Conservation (phyloP, 148 eudicot species). For the Pharnaceum exiguum region DNA sequence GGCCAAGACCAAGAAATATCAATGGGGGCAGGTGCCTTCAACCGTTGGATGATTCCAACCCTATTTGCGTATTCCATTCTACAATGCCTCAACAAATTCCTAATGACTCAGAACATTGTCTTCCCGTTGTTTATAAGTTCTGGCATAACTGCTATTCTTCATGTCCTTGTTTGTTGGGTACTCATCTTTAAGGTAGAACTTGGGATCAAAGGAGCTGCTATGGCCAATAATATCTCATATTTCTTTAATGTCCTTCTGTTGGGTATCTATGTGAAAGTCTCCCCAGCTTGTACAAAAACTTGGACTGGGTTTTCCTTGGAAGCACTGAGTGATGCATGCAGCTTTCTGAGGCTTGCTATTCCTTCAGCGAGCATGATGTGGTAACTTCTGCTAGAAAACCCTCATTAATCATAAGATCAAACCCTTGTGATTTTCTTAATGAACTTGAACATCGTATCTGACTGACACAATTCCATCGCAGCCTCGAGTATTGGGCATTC, state of each 20-base stretch:
- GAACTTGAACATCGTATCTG: background rate
- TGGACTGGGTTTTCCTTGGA: conserved; percentile 17
- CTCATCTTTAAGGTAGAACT: conserved; percentile 27
- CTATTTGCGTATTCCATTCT: conserved; percentile 30
- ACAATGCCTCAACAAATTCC: conserved; percentile 33
- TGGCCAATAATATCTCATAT: conserved; percentile 25
- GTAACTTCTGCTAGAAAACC: background rate
- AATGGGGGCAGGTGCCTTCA: conserved; percentile 25
- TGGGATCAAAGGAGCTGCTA: conserved; percentile 35
- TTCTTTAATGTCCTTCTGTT: conserved; percentile 9
- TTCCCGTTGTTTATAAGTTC: conserved; percentile 29
- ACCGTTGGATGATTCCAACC: conserved; percentile 38
- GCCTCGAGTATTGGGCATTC: conserved; percentile 35
- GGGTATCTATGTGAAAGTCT: conserved; percentile 12
- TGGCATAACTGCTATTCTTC: conserved; percentile 20
- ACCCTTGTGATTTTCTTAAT: background rate
- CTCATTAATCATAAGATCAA: background rate
- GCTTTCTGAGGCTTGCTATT: conserved; percentile 21
- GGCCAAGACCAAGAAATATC: conserved; percentile 28
- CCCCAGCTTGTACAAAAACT: conserved; percentile 21
- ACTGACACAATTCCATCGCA: conserved; percentile 5
- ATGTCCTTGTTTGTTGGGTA: conserved; percentile 28
- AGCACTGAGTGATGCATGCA: conserved; percentile 14
- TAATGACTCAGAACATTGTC: conserved; percentile 28
- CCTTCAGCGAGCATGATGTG: conserved; percentile 27